Conservation (phyloP, 2,329 filamentous ascomycete species). For the Fusarium sp. region DNA sequence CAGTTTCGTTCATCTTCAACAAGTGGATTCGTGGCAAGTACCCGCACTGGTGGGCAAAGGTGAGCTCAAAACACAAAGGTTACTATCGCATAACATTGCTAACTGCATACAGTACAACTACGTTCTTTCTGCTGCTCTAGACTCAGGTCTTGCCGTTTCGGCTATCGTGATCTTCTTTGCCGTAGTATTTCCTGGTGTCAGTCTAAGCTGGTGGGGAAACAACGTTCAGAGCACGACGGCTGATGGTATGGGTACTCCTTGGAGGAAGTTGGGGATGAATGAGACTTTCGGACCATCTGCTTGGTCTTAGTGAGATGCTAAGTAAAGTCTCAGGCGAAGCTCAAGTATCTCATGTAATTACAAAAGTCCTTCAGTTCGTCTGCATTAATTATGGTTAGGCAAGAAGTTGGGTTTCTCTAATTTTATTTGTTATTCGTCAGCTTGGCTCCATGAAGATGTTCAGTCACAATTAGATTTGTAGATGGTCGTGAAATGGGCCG, state of each 20-base stretch:
- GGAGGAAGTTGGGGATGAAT: conserved; percentile 1
- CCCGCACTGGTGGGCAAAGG: conserved; percentile 9
- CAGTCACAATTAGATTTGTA: too few species aligned
- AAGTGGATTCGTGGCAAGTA: conserved; percentile 8
- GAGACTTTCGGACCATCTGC: background rate
- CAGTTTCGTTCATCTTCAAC: conserved; percentile 4
- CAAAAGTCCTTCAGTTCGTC: too few species aligned
- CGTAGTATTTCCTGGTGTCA: background rate
- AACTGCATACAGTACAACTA: background rate
- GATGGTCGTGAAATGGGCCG: background rate
- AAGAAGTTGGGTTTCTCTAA: too few species aligned
- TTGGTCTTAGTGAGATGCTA: background rate
- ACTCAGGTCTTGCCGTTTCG: background rate
- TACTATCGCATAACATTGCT: rapidly evolving
- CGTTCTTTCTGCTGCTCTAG: background rate
- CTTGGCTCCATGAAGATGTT: too few species aligned
- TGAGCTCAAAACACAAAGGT: background rate
- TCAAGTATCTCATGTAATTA: too few species aligned
- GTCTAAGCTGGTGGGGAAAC: conserved; percentile 5
- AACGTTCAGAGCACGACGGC: background rate
- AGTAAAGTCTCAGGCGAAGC: too few species aligned
- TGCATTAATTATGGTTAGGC: too few species aligned
- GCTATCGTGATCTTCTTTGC: conserved; percentile 7
- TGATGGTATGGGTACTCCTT: background rate
- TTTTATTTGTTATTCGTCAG: too few species aligned